These are phyloP conservation scores for Musa balbisiana DNA, from an alignment of 202 grass and related monocot species.

Conservation along the genomic window DNA sequence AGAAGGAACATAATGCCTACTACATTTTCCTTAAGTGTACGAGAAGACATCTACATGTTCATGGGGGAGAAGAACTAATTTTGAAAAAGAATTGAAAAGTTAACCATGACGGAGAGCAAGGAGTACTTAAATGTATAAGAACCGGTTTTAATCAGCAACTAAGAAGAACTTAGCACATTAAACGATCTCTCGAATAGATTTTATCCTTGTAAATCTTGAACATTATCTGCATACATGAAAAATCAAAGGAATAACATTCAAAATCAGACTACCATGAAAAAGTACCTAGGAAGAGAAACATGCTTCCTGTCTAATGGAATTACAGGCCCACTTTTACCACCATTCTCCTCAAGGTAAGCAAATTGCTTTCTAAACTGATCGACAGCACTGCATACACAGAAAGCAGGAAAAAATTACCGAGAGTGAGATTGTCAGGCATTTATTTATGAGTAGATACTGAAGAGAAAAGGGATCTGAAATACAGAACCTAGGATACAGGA, in stretches of 20 bases:
- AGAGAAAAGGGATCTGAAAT: not conserved
- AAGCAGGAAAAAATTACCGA: constrained; percentile 7
- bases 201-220: not conserved
- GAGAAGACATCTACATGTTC: too few species aligned
- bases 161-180: too few species aligned
- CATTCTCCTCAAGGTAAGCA: constrained; percentile 74
- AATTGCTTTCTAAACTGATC: constrained; percentile 91
- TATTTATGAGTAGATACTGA: constrained; percentile 7
- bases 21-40: too few species aligned
- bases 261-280: not conserved
- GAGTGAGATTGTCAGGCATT: not conserved
- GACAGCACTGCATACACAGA: constrained; percentile 48
- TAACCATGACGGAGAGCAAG: too few species aligned
- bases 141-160: too few species aligned
- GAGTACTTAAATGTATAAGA: too few species aligned
- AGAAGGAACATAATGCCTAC: too few species aligned
- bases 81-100: too few species aligned
- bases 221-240: constrained; percentile 5
- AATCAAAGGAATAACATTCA: constrained; percentile 6
- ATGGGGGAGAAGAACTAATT: too few species aligned
- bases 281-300: constrained; percentile 85
- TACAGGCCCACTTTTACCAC: constrained; percentile 36
- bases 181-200: too few species aligned
- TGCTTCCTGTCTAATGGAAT: constrained; percentile 60
- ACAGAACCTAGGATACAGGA: constrained; percentile 80